Percentiles rank a stretch among this genome's conserved stretches.
Evolutionary conservation across 2,329 filamentous ascomycete genomes (phyloP).

Genomic region (Cryphonectria nitschkei): DNA sequence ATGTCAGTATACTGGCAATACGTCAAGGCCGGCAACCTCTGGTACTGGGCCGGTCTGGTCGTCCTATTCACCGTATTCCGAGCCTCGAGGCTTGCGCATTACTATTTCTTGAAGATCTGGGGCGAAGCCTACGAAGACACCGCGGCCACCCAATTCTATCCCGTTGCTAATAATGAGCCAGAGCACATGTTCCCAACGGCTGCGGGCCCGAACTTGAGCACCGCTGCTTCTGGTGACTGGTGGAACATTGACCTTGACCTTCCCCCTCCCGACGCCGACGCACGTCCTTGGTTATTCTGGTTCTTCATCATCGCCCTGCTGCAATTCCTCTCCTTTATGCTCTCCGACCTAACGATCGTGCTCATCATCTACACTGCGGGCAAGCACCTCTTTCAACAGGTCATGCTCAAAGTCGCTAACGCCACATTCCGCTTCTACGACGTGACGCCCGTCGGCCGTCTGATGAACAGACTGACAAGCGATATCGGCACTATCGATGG

Average conservation of each 20-base stretch:
- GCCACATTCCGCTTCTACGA: constrained; percentile 92
- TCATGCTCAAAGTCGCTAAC: constrained; percentile 73
- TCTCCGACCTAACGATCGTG: constrained; percentile 70
- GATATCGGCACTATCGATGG: constrained; percentile 91
- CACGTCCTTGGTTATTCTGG: constrained; percentile 73
- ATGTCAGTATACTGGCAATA: constrained; percentile 81
- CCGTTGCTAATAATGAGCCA: constrained; percentile 18
- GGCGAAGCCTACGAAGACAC: constrained; percentile 70
- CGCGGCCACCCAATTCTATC: constrained; percentile 16
- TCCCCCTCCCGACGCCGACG: constrained; percentile 68
- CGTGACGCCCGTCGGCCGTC: constrained; percentile 80
- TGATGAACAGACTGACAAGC: constrained; percentile 91
- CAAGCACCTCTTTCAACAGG: constrained; percentile 72
- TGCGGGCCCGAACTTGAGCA: constrained; percentile 7
- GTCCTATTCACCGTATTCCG: constrained; percentile 67
- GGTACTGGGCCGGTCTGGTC: constrained; percentile 72
- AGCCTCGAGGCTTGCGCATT: constrained; percentile 65
- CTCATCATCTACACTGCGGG: constrained; percentile 81
- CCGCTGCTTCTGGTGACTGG: constrained; percentile 31
- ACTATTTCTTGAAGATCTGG: constrained; percentile 87
- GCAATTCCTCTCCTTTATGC: constrained; percentile 61
- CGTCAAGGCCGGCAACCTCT: constrained; percentile 76
- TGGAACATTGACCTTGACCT: constrained; percentile 46
- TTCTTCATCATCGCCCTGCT: constrained; percentile 69
- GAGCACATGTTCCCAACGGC: constrained; percentile 14